phyloP scores from a whole-genome alignment of 169 alveolate species.

The Miamiensis avidus region DNA sequence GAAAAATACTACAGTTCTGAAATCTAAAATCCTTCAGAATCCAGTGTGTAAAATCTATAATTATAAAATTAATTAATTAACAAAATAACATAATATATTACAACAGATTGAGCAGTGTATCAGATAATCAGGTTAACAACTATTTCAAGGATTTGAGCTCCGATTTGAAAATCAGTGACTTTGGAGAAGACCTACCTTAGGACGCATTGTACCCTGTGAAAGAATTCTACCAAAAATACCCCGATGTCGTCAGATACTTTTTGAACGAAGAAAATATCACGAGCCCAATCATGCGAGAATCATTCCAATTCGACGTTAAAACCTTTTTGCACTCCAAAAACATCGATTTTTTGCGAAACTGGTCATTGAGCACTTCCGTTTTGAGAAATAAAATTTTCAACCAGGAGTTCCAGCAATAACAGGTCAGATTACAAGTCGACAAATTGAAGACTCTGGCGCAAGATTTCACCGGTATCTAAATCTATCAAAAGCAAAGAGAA shows the following conservation, averaged over 20 bases:
- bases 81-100: neutral
- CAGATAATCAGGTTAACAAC: conserved; percentile 32
- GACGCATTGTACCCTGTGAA: conserved; percentile 48
- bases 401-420: neutral
- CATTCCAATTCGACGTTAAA: conserved; percentile 18
- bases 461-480: conserved; percentile 12
- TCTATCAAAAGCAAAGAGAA: conserved; percentile 24
- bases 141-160: conserved; percentile 20
- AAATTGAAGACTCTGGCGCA: conserved; percentile 9
- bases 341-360: conserved; percentile 31
- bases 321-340: conserved; percentile 21
- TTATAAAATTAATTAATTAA: too few relatives aligned
- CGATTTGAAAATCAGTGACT: conserved; percentile 26
- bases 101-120: conserved; percentile 8
- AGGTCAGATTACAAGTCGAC: neutral
- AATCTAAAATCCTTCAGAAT: too few relatives aligned
- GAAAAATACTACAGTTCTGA: too few relatives aligned
- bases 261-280: conserved; percentile 39
- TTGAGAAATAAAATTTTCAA: conserved; percentile 22
- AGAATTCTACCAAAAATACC: conserved; percentile 29
- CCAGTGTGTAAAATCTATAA: too few relatives aligned
- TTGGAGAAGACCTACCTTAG: conserved; percentile 22
- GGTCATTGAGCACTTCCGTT: conserved; percentile 20
- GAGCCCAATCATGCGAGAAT: neutral
- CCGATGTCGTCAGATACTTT: conserved; percentile 44